Evolutionary conservation across 371 early-diverging fungal genomes (phyloP).

Genomic region (Synchytrium microbalum): DNA sequence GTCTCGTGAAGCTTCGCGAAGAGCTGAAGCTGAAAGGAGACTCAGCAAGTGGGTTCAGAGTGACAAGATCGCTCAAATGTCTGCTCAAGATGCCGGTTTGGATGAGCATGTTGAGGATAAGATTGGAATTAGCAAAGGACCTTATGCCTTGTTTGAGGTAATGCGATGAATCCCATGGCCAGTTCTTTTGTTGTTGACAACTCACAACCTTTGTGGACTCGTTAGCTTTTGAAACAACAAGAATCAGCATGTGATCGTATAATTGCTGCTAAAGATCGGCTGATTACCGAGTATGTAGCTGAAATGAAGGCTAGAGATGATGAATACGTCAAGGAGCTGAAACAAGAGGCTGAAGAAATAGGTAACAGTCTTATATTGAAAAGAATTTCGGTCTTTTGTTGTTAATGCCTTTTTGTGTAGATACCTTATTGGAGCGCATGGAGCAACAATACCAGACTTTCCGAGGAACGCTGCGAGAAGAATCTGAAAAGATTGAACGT

Average conservation of each 20-base stretch:
- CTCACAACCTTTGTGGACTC: background rate
- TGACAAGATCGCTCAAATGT: background rate
- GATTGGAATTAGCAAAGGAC: slow-evolving; percentile 16
- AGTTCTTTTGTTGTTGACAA: background rate
- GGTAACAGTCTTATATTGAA: slow-evolving; percentile 16
- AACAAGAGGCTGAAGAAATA: slow-evolving; percentile 47
- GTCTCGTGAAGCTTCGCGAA: slow-evolving; percentile 28
- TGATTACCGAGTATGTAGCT: slow-evolving; percentile 36
- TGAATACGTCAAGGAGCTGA: slow-evolving; percentile 47
- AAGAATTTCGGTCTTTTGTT: background rate
- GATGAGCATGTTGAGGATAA: slow-evolving; percentile 11
- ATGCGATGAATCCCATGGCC: background rate
- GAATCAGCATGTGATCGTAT: slow-evolving; percentile 31
- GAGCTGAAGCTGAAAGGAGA: background rate
- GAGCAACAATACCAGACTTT: slow-evolving; percentile 36
- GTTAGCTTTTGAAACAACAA: slow-evolving; percentile 27
- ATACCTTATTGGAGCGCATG: slow-evolving; percentile 39
- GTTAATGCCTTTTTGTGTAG: slow-evolving; percentile 14
- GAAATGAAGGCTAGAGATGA: slow-evolving; percentile 46
- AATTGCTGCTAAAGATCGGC: slow-evolving; percentile 32
- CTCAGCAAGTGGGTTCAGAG: background rate
- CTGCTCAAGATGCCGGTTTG: background rate
- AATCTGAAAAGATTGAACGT: slow-evolving; percentile 41
- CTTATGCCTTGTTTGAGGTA: slow-evolving; percentile 38
- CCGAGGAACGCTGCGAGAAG: slow-evolving; percentile 33